Evolutionary conservation across 768 basidiomycete genomes (phyloP).

Genomic region (Dacryopinax primogenitus): DNA sequence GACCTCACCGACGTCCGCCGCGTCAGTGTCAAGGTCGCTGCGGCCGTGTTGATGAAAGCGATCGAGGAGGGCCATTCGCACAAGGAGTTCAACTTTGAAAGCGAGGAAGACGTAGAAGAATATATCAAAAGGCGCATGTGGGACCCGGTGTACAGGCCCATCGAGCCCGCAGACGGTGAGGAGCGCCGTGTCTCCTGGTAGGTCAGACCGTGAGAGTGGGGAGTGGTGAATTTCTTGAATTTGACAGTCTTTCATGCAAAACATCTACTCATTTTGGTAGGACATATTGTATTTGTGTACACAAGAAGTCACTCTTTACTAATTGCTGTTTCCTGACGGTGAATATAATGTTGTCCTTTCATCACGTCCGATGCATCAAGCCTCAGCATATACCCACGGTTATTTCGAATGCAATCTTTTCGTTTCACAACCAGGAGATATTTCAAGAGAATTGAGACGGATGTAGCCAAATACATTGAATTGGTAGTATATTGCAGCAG

Average conservation of each 20-base stretch:
- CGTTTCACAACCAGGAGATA: no score
- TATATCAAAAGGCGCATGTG: constrained; percentile 43
- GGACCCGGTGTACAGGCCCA: constrained; percentile 43
- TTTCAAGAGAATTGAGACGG: no score
- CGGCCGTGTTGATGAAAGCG: constrained; percentile 69
- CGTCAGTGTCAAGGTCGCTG: constrained; percentile 68
- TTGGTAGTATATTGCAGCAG: no score
- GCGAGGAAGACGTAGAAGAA: constrained; percentile 42
- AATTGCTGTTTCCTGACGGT: background rate
- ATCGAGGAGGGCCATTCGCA: constrained; percentile 55
- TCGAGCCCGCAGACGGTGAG: constrained; percentile 8
- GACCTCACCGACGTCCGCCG: constrained; percentile 59
- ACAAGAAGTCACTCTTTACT: background rate
- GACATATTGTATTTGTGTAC: constrained; percentile 1
- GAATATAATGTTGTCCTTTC: background rate
- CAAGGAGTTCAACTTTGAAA: constrained; percentile 37
- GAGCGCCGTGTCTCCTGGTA: background rate
- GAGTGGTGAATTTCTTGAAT: background rate
- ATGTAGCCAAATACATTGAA: no score
- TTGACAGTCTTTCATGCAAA: background rate
- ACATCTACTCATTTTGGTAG: background rate
- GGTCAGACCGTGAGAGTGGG: no score
- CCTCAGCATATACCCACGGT: background rate
- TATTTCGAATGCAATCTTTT: background rate
- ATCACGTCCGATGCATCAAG: no score